phyloP scores from a whole-genome alignment of 2,329 filamentous ascomycete genomes.

The Alternaria alternata region DNA sequence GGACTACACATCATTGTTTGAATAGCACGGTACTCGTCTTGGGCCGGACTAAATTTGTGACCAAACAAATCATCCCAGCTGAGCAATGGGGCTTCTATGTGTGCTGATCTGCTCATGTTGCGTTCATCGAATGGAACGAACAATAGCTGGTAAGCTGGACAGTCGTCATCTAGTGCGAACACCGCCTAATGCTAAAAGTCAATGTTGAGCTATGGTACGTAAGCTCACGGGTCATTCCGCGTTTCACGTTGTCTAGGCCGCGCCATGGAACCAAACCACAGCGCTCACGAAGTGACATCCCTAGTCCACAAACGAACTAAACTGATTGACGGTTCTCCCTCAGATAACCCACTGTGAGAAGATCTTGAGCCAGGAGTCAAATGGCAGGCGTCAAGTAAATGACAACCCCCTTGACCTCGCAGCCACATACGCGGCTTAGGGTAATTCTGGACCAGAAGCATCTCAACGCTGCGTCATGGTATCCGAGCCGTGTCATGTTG shows the following conservation, averaged over 20 bases:
- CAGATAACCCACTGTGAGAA: neutral
- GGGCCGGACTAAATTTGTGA: neutral
- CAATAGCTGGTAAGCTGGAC: neutral
- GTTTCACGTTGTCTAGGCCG: neutral
- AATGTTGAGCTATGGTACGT: neutral
- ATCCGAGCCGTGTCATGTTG: neutral
- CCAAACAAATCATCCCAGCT: neutral
- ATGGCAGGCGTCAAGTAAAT: neutral
- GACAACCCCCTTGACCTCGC: neutral
- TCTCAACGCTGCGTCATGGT: neutral
- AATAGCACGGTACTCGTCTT: neutral
- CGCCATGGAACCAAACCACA: neutral
- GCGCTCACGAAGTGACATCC: neutral
- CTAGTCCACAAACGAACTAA: neutral
- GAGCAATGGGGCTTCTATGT: neutral
- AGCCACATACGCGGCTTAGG: neutral
- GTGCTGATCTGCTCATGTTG: neutral
- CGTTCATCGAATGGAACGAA: neutral
- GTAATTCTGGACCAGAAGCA: neutral
- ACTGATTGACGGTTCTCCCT: neutral
- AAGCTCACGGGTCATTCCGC: neutral
- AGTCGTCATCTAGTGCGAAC: neutral
- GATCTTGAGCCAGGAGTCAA: neutral
- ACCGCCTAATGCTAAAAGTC: neutral
- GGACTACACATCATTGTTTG: neutral